These are phyloP conservation scores for Tylopilus cervinicoccineus DNA, from an alignment of 768 basidiomycete species.

Conservation along the genomic window DNA sequence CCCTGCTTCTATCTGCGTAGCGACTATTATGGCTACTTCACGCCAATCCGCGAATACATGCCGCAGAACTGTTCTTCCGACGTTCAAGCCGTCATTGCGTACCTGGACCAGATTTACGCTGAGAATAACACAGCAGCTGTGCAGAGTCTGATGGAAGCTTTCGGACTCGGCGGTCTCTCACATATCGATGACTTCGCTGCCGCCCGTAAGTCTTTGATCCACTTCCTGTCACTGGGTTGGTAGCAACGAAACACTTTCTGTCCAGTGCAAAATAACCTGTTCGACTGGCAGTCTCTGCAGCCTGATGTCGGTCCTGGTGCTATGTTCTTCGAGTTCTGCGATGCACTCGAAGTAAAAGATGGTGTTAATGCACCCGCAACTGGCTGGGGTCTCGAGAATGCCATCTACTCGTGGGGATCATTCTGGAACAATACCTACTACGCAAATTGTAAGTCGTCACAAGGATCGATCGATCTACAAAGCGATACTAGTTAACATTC, in stretches of 20 bases:
- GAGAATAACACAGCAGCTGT: slow-evolving; percentile 44
- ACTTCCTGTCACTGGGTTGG: too few relatives aligned
- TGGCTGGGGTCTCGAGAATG: slow-evolving; percentile 63
- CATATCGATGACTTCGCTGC: slow-evolving; percentile 68
- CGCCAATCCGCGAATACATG: slow-evolving; percentile 65
- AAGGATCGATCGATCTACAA: neutral
- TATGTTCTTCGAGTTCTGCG: slow-evolving; percentile 38
- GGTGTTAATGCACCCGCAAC: slow-evolving; percentile 38
- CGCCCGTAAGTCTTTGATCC: slow-evolving; percentile 35
- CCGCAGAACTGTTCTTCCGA: slow-evolving; percentile 72
- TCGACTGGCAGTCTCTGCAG: slow-evolving; percentile 66
- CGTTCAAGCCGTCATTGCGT: slow-evolving; percentile 55
- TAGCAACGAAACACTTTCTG: slow-evolving; percentile 25
- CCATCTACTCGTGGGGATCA: slow-evolving; percentile 55
- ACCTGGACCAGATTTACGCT: slow-evolving; percentile 56
- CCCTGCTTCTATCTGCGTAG: slow-evolving; percentile 4
- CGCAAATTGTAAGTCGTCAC: slow-evolving; percentile 36
- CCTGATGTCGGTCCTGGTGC: slow-evolving; percentile 43
- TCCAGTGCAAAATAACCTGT: slow-evolving; percentile 47
- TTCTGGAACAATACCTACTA: slow-evolving; percentile 55
- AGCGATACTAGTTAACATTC: neutral
- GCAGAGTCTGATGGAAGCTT: slow-evolving; percentile 49
- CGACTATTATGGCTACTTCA: slow-evolving; percentile 50
- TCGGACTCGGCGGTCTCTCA: slow-evolving; percentile 51
- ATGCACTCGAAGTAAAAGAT: slow-evolving; percentile 37